A percentile compares a stretch with the other conserved stretches of the same genome.
Conservation (phyloP, 139 green algal genomes). For the Chlorella sp. region DNA sequence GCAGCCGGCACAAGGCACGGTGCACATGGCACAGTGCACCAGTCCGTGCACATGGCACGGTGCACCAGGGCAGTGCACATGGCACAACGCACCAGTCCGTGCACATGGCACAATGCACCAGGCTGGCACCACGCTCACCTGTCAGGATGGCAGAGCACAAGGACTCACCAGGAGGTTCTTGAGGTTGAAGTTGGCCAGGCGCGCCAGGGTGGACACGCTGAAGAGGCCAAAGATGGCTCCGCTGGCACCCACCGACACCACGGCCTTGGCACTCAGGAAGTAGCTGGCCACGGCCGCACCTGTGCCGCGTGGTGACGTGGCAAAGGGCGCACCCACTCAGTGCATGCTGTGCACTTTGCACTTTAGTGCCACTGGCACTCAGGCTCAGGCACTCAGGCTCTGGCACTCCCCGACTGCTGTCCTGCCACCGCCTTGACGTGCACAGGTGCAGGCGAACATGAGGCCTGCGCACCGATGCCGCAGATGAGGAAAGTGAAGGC, state of each 20-base stretch:
- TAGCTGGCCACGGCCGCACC: slow-evolving; percentile 42
- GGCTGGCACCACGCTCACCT: too few species aligned
- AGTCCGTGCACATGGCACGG: too few species aligned
- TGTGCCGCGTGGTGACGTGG: slow-evolving; percentile 4
- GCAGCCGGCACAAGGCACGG: too few species aligned
- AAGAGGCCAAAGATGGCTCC: slow-evolving; percentile 91
- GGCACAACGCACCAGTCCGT: too few species aligned
- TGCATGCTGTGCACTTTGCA: too few species aligned
- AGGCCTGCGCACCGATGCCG: slow-evolving; percentile 37
- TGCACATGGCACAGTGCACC: too few species aligned
- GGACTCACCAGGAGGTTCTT: slow-evolving; percentile 47
- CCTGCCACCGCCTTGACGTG: background rate
- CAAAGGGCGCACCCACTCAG: background rate
- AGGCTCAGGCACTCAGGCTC: background rate
- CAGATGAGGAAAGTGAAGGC: slow-evolving; percentile 55
- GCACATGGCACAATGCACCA: too few species aligned
- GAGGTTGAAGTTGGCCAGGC: slow-evolving; percentile 49
- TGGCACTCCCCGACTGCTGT: background rate
- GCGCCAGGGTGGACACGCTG: slow-evolving; percentile 58
- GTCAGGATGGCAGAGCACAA: too few species aligned
- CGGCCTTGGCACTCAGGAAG: slow-evolving; percentile 12
- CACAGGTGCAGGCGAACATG: background rate
- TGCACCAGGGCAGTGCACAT: too few species aligned
- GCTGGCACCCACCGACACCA: slow-evolving; percentile 45
- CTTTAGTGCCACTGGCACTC: too few species aligned